These are phyloP conservation scores for Cyclospora cayetanensis DNA, from an alignment of 169 alveolate genomes.

Conservation along the genomic window DNA sequence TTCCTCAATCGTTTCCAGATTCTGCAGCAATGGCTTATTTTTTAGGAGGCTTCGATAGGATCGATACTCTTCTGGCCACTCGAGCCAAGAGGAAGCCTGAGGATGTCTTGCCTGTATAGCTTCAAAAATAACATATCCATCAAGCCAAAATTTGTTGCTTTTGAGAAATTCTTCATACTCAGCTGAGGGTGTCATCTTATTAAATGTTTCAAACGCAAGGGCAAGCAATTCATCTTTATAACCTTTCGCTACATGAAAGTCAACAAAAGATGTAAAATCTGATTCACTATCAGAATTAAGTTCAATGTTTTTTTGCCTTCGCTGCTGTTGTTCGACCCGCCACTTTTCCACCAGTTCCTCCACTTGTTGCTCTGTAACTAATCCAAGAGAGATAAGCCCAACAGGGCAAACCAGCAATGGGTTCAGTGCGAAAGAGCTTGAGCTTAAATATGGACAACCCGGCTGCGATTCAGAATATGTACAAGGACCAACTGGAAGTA, in stretches of 20 bases:
- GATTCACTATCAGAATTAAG: background rate
- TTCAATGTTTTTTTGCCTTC: background rate
- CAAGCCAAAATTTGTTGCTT: slow-evolving; percentile 64
- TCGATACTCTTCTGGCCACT: slow-evolving; percentile 66
- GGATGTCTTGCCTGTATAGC: slow-evolving; percentile 72
- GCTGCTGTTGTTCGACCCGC: slow-evolving; percentile 48
- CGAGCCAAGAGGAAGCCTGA: slow-evolving; percentile 66
- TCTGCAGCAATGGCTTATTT: slow-evolving; percentile 37
- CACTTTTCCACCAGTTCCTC: slow-evolving; percentile 13
- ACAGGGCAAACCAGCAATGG: slow-evolving; percentile 64
- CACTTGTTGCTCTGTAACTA: slow-evolving; percentile 13
- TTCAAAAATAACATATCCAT: slow-evolving; percentile 69
- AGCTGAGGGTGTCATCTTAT: background rate
- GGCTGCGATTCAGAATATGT: slow-evolving; percentile 56
- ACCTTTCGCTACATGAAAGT: slow-evolving; percentile 52
- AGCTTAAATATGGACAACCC: slow-evolving; percentile 68
- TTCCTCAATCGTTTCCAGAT: background rate
- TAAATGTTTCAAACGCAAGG: slow-evolving; percentile 56
- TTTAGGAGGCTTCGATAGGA: slow-evolving; percentile 34
- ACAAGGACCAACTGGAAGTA: slow-evolving; percentile 72
- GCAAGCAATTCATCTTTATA: slow-evolving; percentile 65
- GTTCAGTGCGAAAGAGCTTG: slow-evolving; percentile 70
- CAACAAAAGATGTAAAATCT: slow-evolving; percentile 15
- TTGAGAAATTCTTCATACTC: slow-evolving; percentile 62
- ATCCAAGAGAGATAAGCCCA: slow-evolving; percentile 19